Evolutionary conservation across 495 filamentous ascomycete species (phyloP).

Genomic region (Aspergillus homomorphus): DNA sequence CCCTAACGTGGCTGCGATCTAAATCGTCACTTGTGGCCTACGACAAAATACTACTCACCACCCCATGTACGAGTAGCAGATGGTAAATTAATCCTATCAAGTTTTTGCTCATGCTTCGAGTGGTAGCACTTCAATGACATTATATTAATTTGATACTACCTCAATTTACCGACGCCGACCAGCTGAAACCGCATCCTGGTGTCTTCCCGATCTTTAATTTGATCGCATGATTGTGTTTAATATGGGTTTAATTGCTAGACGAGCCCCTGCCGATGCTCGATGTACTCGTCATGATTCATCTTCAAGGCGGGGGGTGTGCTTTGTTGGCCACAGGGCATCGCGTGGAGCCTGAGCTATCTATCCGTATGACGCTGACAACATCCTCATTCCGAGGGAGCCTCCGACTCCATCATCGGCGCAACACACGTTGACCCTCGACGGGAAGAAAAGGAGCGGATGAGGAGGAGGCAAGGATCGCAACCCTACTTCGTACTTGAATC

Average conservation of each 20-base stretch:
- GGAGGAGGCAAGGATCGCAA: slow-evolving; percentile 1
- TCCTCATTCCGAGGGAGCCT: neutral
- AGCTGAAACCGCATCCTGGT: neutral
- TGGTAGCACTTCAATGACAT: neutral
- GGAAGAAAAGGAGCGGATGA: neutral
- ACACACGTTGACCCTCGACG: neutral
- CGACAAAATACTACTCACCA: neutral
- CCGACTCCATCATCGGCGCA: neutral
- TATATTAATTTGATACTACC: neutral
- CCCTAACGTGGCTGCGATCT: slow-evolving; percentile 16
- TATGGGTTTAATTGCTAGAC: neutral
- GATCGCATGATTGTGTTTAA: neutral
- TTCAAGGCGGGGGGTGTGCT: neutral
- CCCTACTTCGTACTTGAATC: neutral
- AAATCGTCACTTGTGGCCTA: slow-evolving; percentile 6
- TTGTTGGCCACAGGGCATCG: neutral
- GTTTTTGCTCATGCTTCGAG: neutral
- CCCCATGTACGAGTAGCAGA: neutral
- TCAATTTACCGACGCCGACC: neutral
- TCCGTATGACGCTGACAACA: neutral
- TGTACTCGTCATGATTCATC: neutral
- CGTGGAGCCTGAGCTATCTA: neutral
- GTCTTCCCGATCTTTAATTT: neutral
- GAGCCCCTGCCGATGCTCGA: neutral
- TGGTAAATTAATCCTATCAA: neutral